Evolutionary conservation across 2,329 filamentous ascomycete genomes (phyloP), one percentile per base, ranked within the genome.

Genomic region (Xylaria sp.): DNA sequence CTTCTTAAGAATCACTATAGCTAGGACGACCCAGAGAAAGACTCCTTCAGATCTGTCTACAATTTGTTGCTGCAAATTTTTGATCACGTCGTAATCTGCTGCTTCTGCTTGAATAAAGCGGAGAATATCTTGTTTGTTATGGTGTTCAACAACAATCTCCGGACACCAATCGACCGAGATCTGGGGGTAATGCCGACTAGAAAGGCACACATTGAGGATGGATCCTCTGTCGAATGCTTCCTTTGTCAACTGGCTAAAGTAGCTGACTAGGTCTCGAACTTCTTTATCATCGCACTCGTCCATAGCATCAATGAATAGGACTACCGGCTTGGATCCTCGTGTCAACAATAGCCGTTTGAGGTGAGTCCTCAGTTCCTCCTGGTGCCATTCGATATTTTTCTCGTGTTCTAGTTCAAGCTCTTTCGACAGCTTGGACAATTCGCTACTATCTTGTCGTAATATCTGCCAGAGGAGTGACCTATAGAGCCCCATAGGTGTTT

Each of bases 21-120:
- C 53, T 3, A 55, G 27, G 3, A 47, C 5, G 23, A 47, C 53
- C 40, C 19, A 55, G 15, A 55, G 43, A 29, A 55, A 55, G 17
- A 47, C 40, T 3, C 17, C 21, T 8, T 31, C 53, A 11, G 41
- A 55, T 31, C 35, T 55, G 5, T 46, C 27, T 10, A 46, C 19
- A 9, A 38, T 40, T 10, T 47, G 11, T 15, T 47, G 2, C 11
- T 25, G 23, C 13, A 38, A 8, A 10, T 29, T 8, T 8, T 31
- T 8, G 21, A 54, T 43, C n/a, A 25, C 8, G n/a, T 6, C 3
- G 11, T 33, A 4, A n/a, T 31, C 13, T 33, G n/a, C 15, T 21
- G 31, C 7, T 23, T 31, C 13, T 33, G n/a, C 15, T 21, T 43
- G 10, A 5, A 38, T 38, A 51, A 15, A 48, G 25, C 11, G 38